phyloP scores from a whole-genome alignment of 2,329 filamentous ascomycete species.

The Atkinsonella hypoxylon region DNA sequence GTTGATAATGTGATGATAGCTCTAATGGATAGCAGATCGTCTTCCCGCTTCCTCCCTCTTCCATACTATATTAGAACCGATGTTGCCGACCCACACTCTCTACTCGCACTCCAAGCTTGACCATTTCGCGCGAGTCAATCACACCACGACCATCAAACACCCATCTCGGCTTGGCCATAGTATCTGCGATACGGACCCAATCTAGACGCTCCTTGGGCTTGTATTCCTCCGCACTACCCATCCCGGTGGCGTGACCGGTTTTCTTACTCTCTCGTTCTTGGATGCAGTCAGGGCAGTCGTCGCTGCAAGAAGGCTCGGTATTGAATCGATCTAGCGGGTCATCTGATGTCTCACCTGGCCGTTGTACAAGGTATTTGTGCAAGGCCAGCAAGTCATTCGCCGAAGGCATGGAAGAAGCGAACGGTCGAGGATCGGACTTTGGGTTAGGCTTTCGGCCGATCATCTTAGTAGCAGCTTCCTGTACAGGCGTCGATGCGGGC shows the following conservation, averaged over 20 bases:
- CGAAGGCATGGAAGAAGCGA: slow-evolving; percentile 22
- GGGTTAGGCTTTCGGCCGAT: slow-evolving; percentile 25
- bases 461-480: slow-evolving; percentile 18
- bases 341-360: slow-evolving; percentile 15
- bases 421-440: slow-evolving; percentile 35
- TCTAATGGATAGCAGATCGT: background rate
- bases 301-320: slow-evolving; percentile 31
- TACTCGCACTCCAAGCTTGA: slow-evolving; percentile 37
- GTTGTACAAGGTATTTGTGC: slow-evolving; percentile 33
- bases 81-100: slow-evolving; percentile 40
- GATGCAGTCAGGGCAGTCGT: slow-evolving; percentile 38
- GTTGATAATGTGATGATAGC: background rate
- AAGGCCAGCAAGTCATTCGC: slow-evolving; percentile 36
- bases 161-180: slow-evolving; percentile 42
- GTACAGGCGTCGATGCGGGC: slow-evolving; percentile 15
- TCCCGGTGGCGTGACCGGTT: slow-evolving; percentile 28
- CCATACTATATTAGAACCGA: slow-evolving; percentile 22
- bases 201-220: slow-evolving; percentile 35
- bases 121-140: slow-evolving; percentile 35
- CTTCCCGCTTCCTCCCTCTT: background rate
- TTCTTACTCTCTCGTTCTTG: slow-evolving; percentile 26
- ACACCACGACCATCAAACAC: slow-evolving; percentile 46
- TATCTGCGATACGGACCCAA: slow-evolving; percentile 36
- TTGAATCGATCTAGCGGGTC: slow-evolving; percentile 36
- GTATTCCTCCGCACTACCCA: slow-evolving; percentile 32